Percentiles rank a stretch among this genome's conserved stretches.
phyloP scores from a whole-genome alignment of 306 rosid species.

The Bauhinia variegata region DNA sequence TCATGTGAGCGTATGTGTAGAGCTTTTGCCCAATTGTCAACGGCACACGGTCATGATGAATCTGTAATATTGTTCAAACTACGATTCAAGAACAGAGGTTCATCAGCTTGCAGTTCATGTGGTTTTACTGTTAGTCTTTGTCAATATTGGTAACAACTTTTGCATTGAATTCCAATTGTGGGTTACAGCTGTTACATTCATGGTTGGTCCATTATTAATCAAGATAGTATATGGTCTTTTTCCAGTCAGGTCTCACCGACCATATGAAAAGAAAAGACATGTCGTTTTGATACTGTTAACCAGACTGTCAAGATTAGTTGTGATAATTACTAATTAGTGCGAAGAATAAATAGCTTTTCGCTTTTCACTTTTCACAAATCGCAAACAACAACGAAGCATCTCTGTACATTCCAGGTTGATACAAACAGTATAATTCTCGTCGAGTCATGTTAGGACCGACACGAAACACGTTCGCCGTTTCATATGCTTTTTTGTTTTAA shows the following conservation, averaged over 20 bases:
- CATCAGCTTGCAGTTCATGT: conserved; percentile 17
- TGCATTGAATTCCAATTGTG: not conserved
- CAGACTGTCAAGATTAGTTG: conserved; percentile 16
- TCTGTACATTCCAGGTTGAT: no score
- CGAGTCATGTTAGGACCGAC: no score
- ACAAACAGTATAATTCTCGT: no score
- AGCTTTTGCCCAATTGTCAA: no score
- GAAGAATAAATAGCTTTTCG: not conserved
- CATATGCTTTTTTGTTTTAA: no score
- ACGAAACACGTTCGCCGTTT: no score
- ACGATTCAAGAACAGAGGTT: not conserved
- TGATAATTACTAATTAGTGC: conserved; percentile 6
- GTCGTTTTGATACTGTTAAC: not conserved
- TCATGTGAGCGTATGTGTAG: not conserved
- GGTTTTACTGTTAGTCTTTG: conserved; percentile 23
- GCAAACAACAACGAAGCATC: no score
- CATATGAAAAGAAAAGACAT: conserved; percentile 11
- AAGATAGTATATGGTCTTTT: conserved; percentile 30
- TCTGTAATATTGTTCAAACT: no score
- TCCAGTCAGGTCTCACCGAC: conserved; percentile 33
- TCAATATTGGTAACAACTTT: conserved; percentile 27
- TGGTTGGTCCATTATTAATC: conserved; percentile 39
- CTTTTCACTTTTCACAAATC: not conserved
- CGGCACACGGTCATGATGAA: no score
- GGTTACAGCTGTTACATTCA: conserved; percentile 39